phyloP scores from a whole-genome alignment of 805 yeast genomes.

The Osmozyma mogii region DNA sequence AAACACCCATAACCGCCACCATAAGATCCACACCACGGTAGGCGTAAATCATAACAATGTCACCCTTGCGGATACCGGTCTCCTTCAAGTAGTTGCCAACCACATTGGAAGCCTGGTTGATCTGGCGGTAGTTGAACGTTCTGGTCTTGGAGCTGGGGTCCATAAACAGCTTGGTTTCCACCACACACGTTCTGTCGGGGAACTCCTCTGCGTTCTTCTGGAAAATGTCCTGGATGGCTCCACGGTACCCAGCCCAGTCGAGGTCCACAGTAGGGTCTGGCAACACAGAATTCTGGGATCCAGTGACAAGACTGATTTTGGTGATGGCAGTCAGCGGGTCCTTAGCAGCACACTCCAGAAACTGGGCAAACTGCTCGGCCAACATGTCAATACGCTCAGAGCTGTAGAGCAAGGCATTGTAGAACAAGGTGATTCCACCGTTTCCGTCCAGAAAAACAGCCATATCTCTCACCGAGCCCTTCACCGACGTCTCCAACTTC shows the following conservation, averaged over 20 bases:
- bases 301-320: constrained; percentile 59
- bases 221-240: constrained; percentile 95
- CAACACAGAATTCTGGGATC: constrained; percentile 48
- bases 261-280: constrained; percentile 86
- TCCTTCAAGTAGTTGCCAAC: constrained; percentile 82
- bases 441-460: constrained; percentile 39
- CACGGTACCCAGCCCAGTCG: constrained; percentile 87
- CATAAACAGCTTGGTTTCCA: constrained; percentile 76
- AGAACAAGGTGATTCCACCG: constrained; percentile 40
- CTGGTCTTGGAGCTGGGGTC: constrained; percentile 51
- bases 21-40: constrained; percentile 95
- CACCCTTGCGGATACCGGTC: constrained; percentile 82
- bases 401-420: constrained; percentile 70
- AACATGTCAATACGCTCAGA: constrained; percentile 60
- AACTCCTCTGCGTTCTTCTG: constrained; percentile 73
- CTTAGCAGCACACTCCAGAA: constrained; percentile 25
- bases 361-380: constrained; percentile 64
- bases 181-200: constrained; percentile 86
- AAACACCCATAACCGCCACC: constrained; percentile 95
- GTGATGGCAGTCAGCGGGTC: constrained; percentile 43
- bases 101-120: constrained; percentile 85
- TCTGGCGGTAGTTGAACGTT: constrained; percentile 75
- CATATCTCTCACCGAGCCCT: constrained; percentile 57
- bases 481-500: constrained; percentile 38
- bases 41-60: constrained; percentile 95